Evolutionary conservation across 139 green algal species (phyloP).

Genomic region (Zygnema circumcarinatum): DNA sequence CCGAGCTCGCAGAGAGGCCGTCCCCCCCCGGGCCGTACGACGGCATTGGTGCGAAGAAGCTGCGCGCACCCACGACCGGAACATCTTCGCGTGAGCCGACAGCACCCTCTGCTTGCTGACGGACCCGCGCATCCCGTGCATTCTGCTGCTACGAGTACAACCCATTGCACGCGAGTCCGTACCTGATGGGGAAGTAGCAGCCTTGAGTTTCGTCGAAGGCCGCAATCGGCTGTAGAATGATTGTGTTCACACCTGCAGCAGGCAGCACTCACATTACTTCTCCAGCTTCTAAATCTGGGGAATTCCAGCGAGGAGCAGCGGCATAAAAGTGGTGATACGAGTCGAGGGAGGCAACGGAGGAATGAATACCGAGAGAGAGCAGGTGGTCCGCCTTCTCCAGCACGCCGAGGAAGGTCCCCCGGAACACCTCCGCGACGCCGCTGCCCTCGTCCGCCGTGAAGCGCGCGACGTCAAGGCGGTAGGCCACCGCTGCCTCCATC

Average conservation of each 20-base stretch:
- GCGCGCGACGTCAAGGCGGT: conserved; percentile 92
- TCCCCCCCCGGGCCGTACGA: conserved; percentile 66
- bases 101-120: no score
- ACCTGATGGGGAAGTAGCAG: conserved; percentile 58
- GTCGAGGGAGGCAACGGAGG: no score
- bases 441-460: conserved; percentile 83
- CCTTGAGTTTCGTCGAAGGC: conserved; percentile 53
- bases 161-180: not conserved
- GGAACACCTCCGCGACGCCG: conserved; percentile 53
- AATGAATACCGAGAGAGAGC: conserved; percentile 75
- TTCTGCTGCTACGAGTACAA: no score
- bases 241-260: conserved; percentile 53
- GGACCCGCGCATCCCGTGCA: no score
- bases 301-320: no score
- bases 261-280: not conserved
- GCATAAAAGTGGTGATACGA: no score
- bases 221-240: conserved; percentile 50
- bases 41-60: conserved; percentile 92
- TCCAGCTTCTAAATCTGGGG: no score
- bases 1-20: conserved; percentile 47
- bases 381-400: conserved; percentile 91
- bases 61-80: no score
- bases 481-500: conserved; percentile 80
- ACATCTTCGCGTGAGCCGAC: no score
- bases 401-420: conserved; percentile 89